Evolutionary conservation across 2,329 filamentous ascomycete species (phyloP), one percentile per base, ranked within the genome.

Genomic region (Colletotrichum acutatum): DNA sequence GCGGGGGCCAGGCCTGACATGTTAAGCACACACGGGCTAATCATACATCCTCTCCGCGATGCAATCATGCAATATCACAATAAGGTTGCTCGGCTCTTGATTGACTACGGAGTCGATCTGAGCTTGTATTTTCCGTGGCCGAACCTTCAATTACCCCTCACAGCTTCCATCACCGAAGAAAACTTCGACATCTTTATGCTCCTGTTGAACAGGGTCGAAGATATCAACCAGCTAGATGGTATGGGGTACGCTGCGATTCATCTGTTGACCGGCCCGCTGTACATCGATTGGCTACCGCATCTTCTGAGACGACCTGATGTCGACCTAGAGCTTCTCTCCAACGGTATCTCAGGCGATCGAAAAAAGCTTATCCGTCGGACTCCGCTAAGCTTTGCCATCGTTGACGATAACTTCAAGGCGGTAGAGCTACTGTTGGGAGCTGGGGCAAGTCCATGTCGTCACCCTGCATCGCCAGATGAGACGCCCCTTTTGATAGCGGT

Each of bases 321-420:
- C 1, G 28, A 74, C 7, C 58, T 75, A 24, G 68, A 75, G 5
- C 60, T 70, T 30, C 32, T 66, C 22, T 54, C 67, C 1, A 34
- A 72, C 5, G 56, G 32, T 2, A 8, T 58, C n/a, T n/a, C 24
- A 8, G 56, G 30, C 8, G 22, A 54, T 6, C 4, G n/a, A 26
- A 24, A 12, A 26, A 9, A 19, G 11, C 9, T 28, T 7, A 9
- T 64, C 9, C 26, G 49, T 49, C 46, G 56, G 42, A 77, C 77
- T 22, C 75, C 77, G 28, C 34, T 78, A 24, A 66, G 67, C 74
- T 64, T 74, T 32, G 77, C 77, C 9, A 75, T 77, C 9, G 24
- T 37, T 34, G 28, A 74, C 1, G 65, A 74, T 4, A 70, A 69
- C n/a, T 71, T 71, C 28, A 60, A 67, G 14, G 72, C 77, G 4